phyloP scores from a whole-genome alignment of 2,329 filamentous ascomycete genomes.

The Aspergillus latus region DNA sequence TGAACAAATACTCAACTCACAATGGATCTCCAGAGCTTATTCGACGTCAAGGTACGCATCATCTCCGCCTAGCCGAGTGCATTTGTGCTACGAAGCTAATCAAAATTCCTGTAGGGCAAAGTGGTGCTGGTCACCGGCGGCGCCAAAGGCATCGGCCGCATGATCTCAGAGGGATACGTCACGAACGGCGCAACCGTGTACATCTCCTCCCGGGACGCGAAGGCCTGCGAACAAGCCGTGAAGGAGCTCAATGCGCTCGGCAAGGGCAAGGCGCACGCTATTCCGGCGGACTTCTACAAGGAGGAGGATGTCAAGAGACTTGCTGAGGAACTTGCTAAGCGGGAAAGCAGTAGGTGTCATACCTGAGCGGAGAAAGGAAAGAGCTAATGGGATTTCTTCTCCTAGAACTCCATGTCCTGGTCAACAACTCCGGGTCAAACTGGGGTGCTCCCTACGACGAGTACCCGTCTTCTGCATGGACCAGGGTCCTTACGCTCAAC shows the following conservation, averaged over 20 bases:
- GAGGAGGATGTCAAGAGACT: constrained; percentile 52
- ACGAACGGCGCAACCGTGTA: constrained; percentile 55
- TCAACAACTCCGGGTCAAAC: constrained; percentile 56
- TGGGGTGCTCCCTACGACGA: constrained; percentile 59
- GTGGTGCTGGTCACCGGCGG: constrained; percentile 54
- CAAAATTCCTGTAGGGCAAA: constrained; percentile 34
- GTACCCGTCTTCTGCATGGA: constrained; percentile 59
- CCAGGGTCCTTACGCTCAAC: constrained; percentile 57
- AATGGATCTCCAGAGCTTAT: constrained; percentile 59
- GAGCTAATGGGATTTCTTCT: not conserved
- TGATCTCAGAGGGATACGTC: constrained; percentile 56
- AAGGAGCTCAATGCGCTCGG: constrained; percentile 52
- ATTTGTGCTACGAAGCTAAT: not conserved
- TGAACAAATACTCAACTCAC: not conserved
- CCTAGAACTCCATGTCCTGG: constrained; percentile 48
- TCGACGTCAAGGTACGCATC: constrained; percentile 57
- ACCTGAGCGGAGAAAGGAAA: not conserved
- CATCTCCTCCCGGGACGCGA: constrained; percentile 54
- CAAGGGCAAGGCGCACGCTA: constrained; percentile 52
- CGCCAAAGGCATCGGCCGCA: constrained; percentile 54
- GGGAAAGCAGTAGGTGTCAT: constrained; percentile 54
- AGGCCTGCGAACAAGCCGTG: constrained; percentile 49
- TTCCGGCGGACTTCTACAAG: constrained; percentile 54
- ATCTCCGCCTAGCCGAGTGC: not conserved
- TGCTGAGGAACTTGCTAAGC: constrained; percentile 50